Base-by-base conservation (phyloP, 179 eudicot species). In the Silene noctiflora region DNA sequence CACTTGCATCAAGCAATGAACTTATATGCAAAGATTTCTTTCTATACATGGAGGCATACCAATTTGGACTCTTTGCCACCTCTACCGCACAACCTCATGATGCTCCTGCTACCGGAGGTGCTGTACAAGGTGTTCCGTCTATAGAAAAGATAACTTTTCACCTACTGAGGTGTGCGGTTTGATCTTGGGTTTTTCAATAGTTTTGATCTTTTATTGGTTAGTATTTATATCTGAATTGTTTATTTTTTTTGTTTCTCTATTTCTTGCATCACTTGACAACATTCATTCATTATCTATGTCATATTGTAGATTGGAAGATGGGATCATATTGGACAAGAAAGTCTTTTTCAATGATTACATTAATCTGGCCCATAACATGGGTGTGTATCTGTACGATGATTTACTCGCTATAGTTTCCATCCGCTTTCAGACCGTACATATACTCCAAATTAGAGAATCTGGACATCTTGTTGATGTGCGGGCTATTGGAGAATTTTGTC, bases 1-100 rank as follows among this genome's bases (percentile, higher is more conserved):
- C 89, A 69, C 91, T 94, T 76, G 93, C 96, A 73, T 87, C 96
- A 71, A 83, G 83, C 83, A 87, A 83, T 80, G 98, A 94, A 82
- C 84, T 89, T 78, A 89, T 94, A 82, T 93, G 93, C 84, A 93
- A 93, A 81, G 99, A 95, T 77, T 95, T 94, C 87, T 94, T 95
- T 74, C 87, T 95, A n/a, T 95, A 95, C 74, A 76, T 85, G 62
- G 96, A 93, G 81, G 84, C 81, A 75, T 85, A 84, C 74, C 88
- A 85, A 56, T 93, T 86, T 77, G 99, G 99, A 79, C 81, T 95
- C 70, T 95, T 95, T 81, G 99, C 97, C 65, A 95, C 97, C 82
- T 93, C 99, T 71, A 94, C 96, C 75, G 86, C 93, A 66, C 99
- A 89, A 86, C 81, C 87, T 80, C 91, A 91, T 61, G 96, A 91